Percentiles rank a stretch among this genome's conserved stretches.
These are phyloP conservation scores for Diversispora eburnea DNA, from an alignment of 192 early-diverging fungal genomes.

Conservation along the genomic window DNA sequence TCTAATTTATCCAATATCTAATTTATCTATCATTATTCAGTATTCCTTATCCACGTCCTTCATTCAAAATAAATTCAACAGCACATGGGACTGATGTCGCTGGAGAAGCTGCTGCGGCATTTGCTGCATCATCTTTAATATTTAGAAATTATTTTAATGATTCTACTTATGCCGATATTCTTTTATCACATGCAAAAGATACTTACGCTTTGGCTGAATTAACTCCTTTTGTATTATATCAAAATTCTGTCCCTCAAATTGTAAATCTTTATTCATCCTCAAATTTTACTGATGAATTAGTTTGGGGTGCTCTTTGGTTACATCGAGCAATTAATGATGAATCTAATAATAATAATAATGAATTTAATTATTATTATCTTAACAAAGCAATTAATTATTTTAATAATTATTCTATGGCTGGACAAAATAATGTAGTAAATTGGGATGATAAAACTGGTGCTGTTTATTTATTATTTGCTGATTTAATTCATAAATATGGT, in stretches of 20 bases:
- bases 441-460: slow-evolving; percentile 51
- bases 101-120: slow-evolving; percentile 49
- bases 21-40: neutral
- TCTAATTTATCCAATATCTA: neutral
- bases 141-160: slow-evolving; percentile 49
- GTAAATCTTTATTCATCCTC: neutral
- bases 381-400: slow-evolving; percentile 47
- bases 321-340: slow-evolving; percentile 45
- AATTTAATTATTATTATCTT: slow-evolving; percentile 32
- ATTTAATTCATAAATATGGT: slow-evolving; percentile 28
- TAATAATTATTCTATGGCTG: slow-evolving; percentile 30
- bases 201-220: slow-evolving; percentile 48
- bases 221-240: neutral
- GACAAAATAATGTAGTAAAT: slow-evolving; percentile 35
- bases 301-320: slow-evolving; percentile 58
- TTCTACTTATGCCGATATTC: slow-evolving; percentile 38
- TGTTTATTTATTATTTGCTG: slow-evolving; percentile 40
- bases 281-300: slow-evolving; percentile 44
- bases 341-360: no score
- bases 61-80: slow-evolving; percentile 42
- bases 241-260: neutral
- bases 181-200: slow-evolving; percentile 41
- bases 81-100: slow-evolving; percentile 55
- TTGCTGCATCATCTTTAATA: slow-evolving; percentile 53
- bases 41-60: slow-evolving; percentile 49